phyloP scores from a whole-genome alignment of 2,329 filamentous ascomycete species.

The Pseudogymnoascus sp. region DNA sequence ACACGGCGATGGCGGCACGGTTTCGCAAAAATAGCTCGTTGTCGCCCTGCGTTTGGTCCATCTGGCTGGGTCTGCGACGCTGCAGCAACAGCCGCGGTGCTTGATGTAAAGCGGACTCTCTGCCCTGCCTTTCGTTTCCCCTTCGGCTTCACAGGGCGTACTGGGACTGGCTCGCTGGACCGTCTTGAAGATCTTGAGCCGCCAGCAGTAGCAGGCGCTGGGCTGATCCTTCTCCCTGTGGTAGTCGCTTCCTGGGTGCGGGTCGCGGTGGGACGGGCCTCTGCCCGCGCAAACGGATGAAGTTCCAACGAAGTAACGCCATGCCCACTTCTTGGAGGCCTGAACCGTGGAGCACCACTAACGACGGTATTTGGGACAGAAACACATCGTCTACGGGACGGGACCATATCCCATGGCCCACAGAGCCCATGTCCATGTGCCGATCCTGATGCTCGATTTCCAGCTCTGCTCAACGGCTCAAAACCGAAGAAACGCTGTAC shows the following conservation, averaged over 20 bases:
- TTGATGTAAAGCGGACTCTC: conserved; percentile 5
- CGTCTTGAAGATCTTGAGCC: neutral
- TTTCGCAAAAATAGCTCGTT: neutral
- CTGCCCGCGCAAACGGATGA: conserved; percentile 21
- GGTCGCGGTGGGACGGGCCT: neutral
- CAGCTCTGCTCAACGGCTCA: conserved; percentile 11
- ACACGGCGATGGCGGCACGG: neutral
- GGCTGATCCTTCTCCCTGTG: neutral
- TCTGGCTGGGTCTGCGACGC: neutral
- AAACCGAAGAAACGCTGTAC: conserved; percentile 7
- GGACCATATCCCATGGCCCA: neutral
- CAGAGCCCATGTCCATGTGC: neutral
- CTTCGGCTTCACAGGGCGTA: neutral
- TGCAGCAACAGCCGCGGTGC: neutral
- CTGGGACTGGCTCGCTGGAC: neutral
- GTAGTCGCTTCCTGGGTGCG: neutral
- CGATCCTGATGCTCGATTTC: conserved; percentile 7
- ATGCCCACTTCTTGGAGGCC: conserved; percentile 25
- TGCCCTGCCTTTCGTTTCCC: conserved; percentile 4
- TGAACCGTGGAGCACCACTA: conserved; percentile 20
- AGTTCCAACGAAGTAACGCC: conserved; percentile 17
- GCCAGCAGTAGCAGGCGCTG: neutral
- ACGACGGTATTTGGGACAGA: neutral
- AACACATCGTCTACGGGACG: neutral
- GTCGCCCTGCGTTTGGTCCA: neutral